phyloP scores from a whole-genome alignment of 192 early-diverging fungal species.

The Gonapodya prolifera region DNA sequence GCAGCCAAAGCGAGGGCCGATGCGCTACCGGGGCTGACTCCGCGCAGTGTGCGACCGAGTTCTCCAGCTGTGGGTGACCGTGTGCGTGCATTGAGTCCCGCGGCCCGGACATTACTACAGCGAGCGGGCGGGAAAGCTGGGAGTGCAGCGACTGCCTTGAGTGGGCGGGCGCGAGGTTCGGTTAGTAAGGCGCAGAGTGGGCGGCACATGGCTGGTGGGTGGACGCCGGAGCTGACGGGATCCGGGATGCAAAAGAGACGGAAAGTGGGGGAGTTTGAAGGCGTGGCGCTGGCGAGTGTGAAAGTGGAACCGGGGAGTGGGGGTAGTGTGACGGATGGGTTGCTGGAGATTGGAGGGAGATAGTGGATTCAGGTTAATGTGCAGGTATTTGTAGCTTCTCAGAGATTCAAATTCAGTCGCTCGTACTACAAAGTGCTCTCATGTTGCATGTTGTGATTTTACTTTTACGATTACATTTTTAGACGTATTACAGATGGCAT shows the following conservation, averaged over 20 bases:
- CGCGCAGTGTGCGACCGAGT: background rate
- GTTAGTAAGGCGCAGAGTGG: background rate
- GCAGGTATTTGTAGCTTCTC: background rate
- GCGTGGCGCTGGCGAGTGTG: background rate
- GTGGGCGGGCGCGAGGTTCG: background rate
- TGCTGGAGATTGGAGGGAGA: background rate
- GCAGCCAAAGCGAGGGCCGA: conserved; percentile 28
- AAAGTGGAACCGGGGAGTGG: background rate
- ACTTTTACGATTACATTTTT: no score
- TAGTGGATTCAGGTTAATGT: background rate
- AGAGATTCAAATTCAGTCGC: no score
- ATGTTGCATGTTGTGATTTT: no score
- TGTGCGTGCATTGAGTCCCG: background rate
- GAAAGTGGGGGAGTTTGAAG: background rate
- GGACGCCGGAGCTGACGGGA: no score
- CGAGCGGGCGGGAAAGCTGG: background rate
- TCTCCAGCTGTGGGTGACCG: background rate
- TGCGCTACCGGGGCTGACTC: background rate
- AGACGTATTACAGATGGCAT: no score
- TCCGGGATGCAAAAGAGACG: background rate
- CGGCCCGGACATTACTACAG: background rate
- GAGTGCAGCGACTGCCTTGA: background rate
- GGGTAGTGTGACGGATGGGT: background rate
- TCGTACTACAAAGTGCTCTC: no score
- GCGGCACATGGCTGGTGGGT: no score